Base-by-base conservation (phyloP, 441 rosid genomes). In the Corymbia calophylla region DNA sequence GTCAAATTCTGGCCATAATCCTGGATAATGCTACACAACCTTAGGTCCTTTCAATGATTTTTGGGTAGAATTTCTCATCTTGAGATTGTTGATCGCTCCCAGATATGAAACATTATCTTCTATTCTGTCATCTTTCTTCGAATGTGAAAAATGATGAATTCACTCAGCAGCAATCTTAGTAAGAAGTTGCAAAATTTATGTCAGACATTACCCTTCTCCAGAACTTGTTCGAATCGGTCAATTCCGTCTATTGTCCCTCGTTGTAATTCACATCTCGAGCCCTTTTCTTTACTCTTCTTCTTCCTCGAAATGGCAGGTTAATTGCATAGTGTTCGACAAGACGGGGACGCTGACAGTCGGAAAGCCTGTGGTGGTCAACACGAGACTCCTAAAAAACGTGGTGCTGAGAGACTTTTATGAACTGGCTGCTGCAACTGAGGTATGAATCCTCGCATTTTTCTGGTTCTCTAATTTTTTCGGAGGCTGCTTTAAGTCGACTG, bases 261-360 rank as follows among this genome's bases (percentile, higher is more conserved):
- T 11, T 49, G 49, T 73, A 11, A 35, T 35, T 70, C 27, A 39
- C 29, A 6, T 73, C 82, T 73, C n/a, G 13, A 73, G 21, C 51
- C 51, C 82, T 21, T 73, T 39, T 73, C 49, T 73, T 44, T 3
- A 39, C 29, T 73, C 12, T 39, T 21, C 82, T 13, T 89, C 51
- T 48, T 39, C 32, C 55, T 49, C 14, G 14, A 8, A 32, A 25
- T 90, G 91, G 92, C 89, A 96, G 99, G 98, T 97, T 90, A 95
- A 91, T 86, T 97, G 98, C 94, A 93, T 98, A 89, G 96, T 97
- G 85, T 98, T 98, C 91, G 99, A 98, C 95, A 98, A 97, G 94
- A 98, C 99, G 6, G 99, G 99, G 86, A 98, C 99, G 32, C 99
- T 96, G 39, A 98, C 99, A 2, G 91, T 94, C 64, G 99, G 99